phyloP scores from a whole-genome alignment of 345 rosid genomes.

The Erodium maritimum region DNA sequence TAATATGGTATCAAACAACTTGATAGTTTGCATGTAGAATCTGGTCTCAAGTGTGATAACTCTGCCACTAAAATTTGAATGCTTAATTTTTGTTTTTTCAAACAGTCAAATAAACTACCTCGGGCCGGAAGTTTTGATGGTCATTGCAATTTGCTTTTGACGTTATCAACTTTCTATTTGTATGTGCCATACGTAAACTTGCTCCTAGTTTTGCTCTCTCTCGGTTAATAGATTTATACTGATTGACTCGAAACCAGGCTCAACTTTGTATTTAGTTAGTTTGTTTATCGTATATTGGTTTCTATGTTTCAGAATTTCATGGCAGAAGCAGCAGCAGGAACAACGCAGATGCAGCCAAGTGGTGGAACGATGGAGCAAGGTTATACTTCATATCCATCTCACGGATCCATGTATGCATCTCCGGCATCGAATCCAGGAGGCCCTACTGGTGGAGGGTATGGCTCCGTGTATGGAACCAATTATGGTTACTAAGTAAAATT shows the following conservation, averaged over 20 bases:
- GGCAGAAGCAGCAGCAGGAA: conserved; percentile 76
- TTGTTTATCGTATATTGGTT: conserved; percentile 7
- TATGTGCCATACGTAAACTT: too few species aligned
- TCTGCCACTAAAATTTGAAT: too few species aligned
- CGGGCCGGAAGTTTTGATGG: too few species aligned
- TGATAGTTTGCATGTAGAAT: too few species aligned
- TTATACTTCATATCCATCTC: conserved; percentile 76
- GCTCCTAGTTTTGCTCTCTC: neutral
- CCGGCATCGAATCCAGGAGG: conserved; percentile 66
- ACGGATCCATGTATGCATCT: conserved; percentile 64
- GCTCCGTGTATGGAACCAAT: conserved; percentile 58
- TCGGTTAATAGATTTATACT: too few species aligned
- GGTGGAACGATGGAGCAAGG: conserved; percentile 63
- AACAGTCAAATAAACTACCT: too few species aligned
- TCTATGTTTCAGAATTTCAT: conserved; percentile 68
- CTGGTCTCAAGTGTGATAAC: too few species aligned
- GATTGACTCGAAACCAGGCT: too few species aligned
- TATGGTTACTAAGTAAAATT: conserved; percentile 45
- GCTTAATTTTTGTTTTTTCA: too few species aligned
- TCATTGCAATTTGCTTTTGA: too few species aligned
- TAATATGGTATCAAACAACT: too few species aligned
- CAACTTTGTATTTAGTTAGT: neutral
- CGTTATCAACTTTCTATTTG: too few species aligned
- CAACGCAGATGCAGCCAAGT: conserved; percentile 41
- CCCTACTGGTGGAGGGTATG: conserved; percentile 55